Evolutionary conservation across 2,329 filamentous ascomycete genomes (phyloP), one percentile per base, ranked within the genome.

Genomic region (Grosmannia serpens): DNA sequence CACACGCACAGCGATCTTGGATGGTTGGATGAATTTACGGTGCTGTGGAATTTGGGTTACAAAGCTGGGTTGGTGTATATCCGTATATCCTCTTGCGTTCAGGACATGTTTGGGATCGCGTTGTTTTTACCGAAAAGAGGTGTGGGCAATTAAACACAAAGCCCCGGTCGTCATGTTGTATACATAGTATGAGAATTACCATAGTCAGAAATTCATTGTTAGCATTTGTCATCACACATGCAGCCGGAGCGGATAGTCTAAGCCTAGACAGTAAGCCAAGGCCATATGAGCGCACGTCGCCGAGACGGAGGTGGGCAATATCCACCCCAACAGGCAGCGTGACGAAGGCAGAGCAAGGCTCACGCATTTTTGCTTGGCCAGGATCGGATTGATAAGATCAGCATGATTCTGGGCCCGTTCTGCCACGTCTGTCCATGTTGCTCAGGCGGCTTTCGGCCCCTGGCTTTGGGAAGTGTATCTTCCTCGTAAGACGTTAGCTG

Each of bases 341-440:
- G 31, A 38, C 9, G 11, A 7, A 33, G 7, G 31, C 7, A 7
- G 31, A 33, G 31, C 31, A 38, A 17, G 10, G 13, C 7, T 47
- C 24, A 17, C 15, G 26, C 20, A 17, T 20, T n/a, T 4, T 22
- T n/a, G 41, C n/a, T 22, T 22, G 46, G 44, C 5, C 35, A 26
- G 31, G 55, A 57, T 57, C 52, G 46, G 55, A 57, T 57, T 55
- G 53, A 55, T 55, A 44, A 57, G 55, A 57, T 57, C 55, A 41
- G 29, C 35, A 26, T 41, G 38, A n/a, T 41, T 5, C 33, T 44
- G 6, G 6, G 50, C 31, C 4, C 15, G 13, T 27, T 27, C 38
- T 22, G 53, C 47, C 53, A 38, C 38, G 53, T 55, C 35, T 24
- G 31, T 50, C 47, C 17, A 29, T 29, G 47, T 50, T 5, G 26